Conservation (phyloP, 176 grass and related monocot genomes). For the Themeda triandra region DNA sequence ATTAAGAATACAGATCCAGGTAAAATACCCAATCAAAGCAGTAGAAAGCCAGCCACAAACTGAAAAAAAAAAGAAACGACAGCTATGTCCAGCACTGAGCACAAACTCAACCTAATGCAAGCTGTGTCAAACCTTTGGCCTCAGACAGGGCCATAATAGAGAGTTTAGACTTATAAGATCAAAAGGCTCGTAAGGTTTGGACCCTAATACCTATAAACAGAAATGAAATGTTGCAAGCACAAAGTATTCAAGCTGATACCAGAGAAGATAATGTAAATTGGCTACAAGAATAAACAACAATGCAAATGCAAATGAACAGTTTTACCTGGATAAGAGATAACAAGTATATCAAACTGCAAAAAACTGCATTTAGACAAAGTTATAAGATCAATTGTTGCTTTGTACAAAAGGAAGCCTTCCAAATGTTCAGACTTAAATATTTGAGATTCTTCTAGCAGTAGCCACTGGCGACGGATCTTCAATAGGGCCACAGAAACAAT, state of each 20-base stretch:
- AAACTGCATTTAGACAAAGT: slow-evolving; percentile 52
- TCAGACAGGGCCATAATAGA: not conserved
- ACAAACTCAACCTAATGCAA: not conserved
- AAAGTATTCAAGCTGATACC: not conserved
- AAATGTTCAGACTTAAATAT: slow-evolving; percentile 51
- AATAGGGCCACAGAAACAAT: no score
- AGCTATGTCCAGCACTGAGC: not conserved
- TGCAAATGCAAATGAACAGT: no score
- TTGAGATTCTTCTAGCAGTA: slow-evolving; percentile 43
- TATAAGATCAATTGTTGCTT: slow-evolving; percentile 65
- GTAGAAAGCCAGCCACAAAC: not conserved
- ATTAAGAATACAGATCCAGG: not conserved
- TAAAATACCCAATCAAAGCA: not conserved
- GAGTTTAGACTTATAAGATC: not conserved
- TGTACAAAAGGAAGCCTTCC: slow-evolving; percentile 69
- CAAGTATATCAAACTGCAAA: no score
- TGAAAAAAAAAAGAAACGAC: not conserved
- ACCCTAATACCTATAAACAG: not conserved
- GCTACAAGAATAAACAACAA: not conserved
- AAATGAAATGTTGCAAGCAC: not conserved
- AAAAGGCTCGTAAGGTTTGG: not conserved
- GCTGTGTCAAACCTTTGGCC: not conserved
- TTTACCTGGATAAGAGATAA: no score
- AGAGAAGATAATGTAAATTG: slow-evolving; percentile 12
- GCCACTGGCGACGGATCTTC: slow-evolving; percentile 26